Evolutionary conservation across 31 red algal species (phyloP), one percentile per base, ranked within the genome.

Genomic region (Porphyra umbilicalis): DNA sequence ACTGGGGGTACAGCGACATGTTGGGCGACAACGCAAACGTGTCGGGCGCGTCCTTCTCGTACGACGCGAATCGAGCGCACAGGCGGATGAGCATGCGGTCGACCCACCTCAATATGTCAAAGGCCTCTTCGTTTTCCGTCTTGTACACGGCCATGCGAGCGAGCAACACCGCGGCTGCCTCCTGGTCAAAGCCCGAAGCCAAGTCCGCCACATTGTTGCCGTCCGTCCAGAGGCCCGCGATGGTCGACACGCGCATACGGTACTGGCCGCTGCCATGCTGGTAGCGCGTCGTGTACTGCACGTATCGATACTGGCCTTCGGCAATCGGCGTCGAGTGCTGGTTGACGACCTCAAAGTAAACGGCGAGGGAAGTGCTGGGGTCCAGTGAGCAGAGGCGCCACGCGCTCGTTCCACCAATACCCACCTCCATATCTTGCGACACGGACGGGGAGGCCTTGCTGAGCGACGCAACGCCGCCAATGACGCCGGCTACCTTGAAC

Each of bases 81-180:
- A 98, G 78, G 35, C 92, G 95, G 85, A 98, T 98, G 76, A 98
- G 82, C 89, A 94, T 94, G 30, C 95, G 88, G 79, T 98, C 95
- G 11, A 98, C 84, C 95, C 95, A 98, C 31, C 95, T 80, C 78
- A 98, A 83, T 81, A 98, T 98, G 84, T 98, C 95, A 85, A 98
- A 98, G 35, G 95, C 92, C 76, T 98, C 95, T 57, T 98, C 95
- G 76, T 98, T 98, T 46, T 98, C 95, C 32, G 95, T 98, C 86
- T 94, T 94, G 76, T 92, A 98, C 32, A 94, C 95, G 15, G 95
- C 91, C 89, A 98, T 88, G 44, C 95, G 88, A 4, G 95, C 95
- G 89, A 98, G 92, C 13, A 94, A 76, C 18, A 98, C 95, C 8
- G 95, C 95, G 35, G 92, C 92, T 29, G 95, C 88, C 67, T 98